Base-by-base conservation (phyloP, 1,284 basidiomycete genomes). In the Bjerkandera adusta region DNA sequence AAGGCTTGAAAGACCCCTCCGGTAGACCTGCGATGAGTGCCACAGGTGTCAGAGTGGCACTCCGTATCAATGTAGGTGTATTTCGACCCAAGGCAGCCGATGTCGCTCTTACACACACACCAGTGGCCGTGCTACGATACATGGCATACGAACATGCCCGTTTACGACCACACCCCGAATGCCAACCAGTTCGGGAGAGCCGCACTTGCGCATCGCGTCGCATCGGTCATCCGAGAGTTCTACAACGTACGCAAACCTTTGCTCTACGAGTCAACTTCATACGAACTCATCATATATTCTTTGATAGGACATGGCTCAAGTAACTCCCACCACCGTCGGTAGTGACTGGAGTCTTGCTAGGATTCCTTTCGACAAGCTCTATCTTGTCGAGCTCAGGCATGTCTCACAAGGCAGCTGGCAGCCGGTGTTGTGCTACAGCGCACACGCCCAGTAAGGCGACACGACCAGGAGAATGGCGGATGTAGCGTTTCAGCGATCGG, bases 341-440 rank as follows among this genome's bases (percentile, higher is more conserved):
- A 2, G 8, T 1, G 30, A 34, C 30, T 43, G 41, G 41, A 1
- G 20, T 5, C 20, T 43, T 6, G 21, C 12, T 10, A 10, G 7
- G 6, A 25, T 43, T n/a, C n/a, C 37, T 12, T 25, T 47, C n/a
- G 45, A 41, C 3, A n/a, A 20, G n/a, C 37, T 47, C 30, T 27
- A 41, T 0, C 32, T 47, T 4, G 3, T 47, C 24, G 45, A 47
- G 38, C 22, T 47, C 2, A 13, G 45, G 8, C 45, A 47, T 22
- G 45, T 47, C 3, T 47, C 45, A 11, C 18, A 16, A n/a, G 45
- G 45, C 16, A 41, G 38, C 32, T 47, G 45, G 45, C 45, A 47
- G 38, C 45, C 45, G 11, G 45, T 47, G 3, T 33, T 47, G n/a
- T 41, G 25, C 32, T 21, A 6, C 8, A 15, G 4, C n/a, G n/a